Evolutionary conservation across 192 early-diverging fungal species (phyloP), one percentile per base, ranked within the genome.

Genomic region (Umbelopsis ramanniana): DNA sequence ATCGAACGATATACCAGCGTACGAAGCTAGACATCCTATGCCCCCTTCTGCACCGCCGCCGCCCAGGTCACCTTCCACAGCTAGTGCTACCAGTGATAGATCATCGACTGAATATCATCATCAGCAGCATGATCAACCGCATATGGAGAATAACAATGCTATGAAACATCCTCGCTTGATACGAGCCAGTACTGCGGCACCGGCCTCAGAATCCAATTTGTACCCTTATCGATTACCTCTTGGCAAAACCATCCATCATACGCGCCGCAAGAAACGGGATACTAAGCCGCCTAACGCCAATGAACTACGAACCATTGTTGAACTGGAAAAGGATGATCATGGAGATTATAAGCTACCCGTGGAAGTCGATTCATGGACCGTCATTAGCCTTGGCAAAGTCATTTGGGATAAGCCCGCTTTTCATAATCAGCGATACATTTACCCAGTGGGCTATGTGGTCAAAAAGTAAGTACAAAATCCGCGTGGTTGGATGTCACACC

Each of bases 361-460:
- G 8, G 83, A 90, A 52, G 79, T 94, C 21, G 96, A 93, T 6
- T 86, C 91, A 21, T 86, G 93, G 40, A 95, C 91, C 12, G 81
- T 97, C 23, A 75, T 89, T 5, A 70, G 48, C 63, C 81, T 95
- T 17, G 96, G 96, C 24, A 72, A 70, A 15, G 89, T 97, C 11
- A 82, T 94, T 6, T 87, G 83, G 76, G 92, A 96, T 74, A 86
- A 90, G 24, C 84, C 89, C 33, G 82, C 88, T 3, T 97, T 92
- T 76, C 95, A 97, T 72, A 94, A 87, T 68, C 93, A 96, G 72
- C 86, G 95, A 12, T 96, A 97, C 72, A 96, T 97, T 66, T 97
- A 86, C 80, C 96, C 96, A 2, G 92, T 95, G 6, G 96, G 96
- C 14, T 97, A 94, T 81, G 86, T 80, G n/a, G 86, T 90, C 17